Base-by-base conservation (phyloP, 768 basidiomycete genomes). In the Leccinum olivaceopallidum region DNA sequence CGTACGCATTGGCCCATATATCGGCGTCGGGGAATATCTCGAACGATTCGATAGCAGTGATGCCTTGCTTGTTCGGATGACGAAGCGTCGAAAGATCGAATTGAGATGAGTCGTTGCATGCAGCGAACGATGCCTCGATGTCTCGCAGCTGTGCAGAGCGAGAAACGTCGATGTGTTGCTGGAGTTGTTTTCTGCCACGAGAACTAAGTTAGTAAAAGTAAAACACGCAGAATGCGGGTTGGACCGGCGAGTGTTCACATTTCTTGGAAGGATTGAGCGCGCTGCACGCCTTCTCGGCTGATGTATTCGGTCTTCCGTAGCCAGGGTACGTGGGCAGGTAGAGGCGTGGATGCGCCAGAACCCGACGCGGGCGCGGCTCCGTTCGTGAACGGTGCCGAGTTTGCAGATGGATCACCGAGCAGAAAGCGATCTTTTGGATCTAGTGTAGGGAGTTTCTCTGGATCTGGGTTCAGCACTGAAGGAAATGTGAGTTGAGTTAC, bases 261-360 rank as follows among this genome's bases (percentile, higher is more conserved):
- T 71, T 92, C 90, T 44, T 83, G 80, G 28, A 69, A 18, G 59
- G 68, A 73, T 26, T 64, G 76, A 59, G 62, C 73, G 69, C 71
- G 85, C 71, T 63, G 80, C 67, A 57, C 81, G 73, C 76, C 85
- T 77, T 83, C 81, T 65, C 89, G 76, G 60, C 85, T 88, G 57
- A 95, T 83, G 68, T 97, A 95, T 68, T 95, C 94, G 0, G 95
- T 96, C 72, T 91, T 94, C 56, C 95, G 83, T 56, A 98, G 79
- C 95, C 95, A 98, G 1, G 92, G 82, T 12, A 97, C 95, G 59
- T 93, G 82, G 7, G 77, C 81, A 9, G 83, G 77, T 22, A 73
- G 66, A 52, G 85, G 81, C 53, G 82, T 77, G 18, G 81, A 75
- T 14, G 78, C 66, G 24, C 78, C 77, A 20, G 79, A 76, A 32